These are phyloP conservation scores for Dysphania ambrosioides DNA, from an alignment of 148 eudicot species.

Conservation along the genomic window DNA sequence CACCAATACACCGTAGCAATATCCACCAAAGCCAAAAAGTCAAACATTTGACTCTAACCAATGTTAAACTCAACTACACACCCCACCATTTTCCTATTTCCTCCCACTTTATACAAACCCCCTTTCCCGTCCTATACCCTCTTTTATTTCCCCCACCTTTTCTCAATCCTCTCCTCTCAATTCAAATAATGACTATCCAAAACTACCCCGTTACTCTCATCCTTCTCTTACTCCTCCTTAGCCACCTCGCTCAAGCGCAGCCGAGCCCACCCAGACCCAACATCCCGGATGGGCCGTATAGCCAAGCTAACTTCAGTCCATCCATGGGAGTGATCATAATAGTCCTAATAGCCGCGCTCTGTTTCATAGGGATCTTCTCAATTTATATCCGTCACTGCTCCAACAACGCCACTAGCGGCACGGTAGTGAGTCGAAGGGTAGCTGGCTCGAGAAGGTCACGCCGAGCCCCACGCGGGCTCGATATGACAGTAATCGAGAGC, in stretches of 20 bases:
- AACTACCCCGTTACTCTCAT: background rate
- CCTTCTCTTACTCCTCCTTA: background rate
- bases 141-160: background rate
- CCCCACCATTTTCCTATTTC: background rate
- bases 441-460: constrained; percentile 29
- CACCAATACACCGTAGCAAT: background rate
- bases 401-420: constrained; percentile 10
- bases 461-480: constrained; percentile 42
- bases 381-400: constrained; percentile 69
- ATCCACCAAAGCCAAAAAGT: background rate
- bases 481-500: constrained; percentile 30
- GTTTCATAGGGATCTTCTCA: constrained; percentile 65
- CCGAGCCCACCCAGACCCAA: constrained; percentile 15
- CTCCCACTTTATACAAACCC: background rate
- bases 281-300: background rate
- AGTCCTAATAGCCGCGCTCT: constrained; percentile 49
- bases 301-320: constrained; percentile 37
- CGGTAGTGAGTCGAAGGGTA: constrained; percentile 11
- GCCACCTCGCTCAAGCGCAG: background rate
- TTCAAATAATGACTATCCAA: background rate
- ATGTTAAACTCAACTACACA: background rate
- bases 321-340: constrained; percentile 52
- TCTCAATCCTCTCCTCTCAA: background rate
- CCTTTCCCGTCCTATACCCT: background rate
- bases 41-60: background rate